Evolutionary conservation across 176 grass and related monocot species (phyloP), one percentile per base, ranked within the genome.

Genomic region (Miscanthus lutarioriparius): DNA sequence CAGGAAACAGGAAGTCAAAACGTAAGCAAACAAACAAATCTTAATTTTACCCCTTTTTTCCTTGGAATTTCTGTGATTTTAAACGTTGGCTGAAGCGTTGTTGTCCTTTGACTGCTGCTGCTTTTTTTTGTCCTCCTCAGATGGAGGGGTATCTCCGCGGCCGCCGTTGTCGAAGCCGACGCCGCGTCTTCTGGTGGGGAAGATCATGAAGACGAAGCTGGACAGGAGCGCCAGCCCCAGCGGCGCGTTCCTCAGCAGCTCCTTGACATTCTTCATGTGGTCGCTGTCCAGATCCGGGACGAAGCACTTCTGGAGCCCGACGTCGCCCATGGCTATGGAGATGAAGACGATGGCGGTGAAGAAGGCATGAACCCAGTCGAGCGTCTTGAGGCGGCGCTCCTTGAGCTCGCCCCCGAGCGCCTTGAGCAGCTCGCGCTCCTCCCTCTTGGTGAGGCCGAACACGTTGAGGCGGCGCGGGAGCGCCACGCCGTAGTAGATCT

Each of bases 171-270:
- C 68, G 68, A 43, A 71, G 37, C 68, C 68, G 4, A 71, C 39
- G 22, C 68, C 68, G 0, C 39, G 38, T 23, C 68, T 41, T 6
- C 20, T 71, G 68, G 68, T 71, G 5, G 68, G 68, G 38, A 71
- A 71, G 68, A 71, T 25, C 68, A 71, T 71, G 68, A 71, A 71
- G 10, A 71, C 38, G 4, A 71, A 71, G 68, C 68, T 71, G 38
- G 68, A 71, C 2, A 71, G 11, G 0, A 71, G 38, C 3, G 38
- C 68, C 2, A 71, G 38, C 38, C 68, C 68, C 22, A 71, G 68
- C 38, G 68, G 68, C 38, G 39, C 22, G 2, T 71, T 71, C 22
- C 68, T 71, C 10, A 71, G 38, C 22, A 41, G n/a, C 68, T 71
- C 38, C 68, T 43, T 71, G 68, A 43, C n/a, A 38, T 71, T 71